These are phyloP conservation scores for Monosporozyma yasuniensis DNA, from an alignment of 805 yeast genomes.

Conservation along the genomic window DNA sequence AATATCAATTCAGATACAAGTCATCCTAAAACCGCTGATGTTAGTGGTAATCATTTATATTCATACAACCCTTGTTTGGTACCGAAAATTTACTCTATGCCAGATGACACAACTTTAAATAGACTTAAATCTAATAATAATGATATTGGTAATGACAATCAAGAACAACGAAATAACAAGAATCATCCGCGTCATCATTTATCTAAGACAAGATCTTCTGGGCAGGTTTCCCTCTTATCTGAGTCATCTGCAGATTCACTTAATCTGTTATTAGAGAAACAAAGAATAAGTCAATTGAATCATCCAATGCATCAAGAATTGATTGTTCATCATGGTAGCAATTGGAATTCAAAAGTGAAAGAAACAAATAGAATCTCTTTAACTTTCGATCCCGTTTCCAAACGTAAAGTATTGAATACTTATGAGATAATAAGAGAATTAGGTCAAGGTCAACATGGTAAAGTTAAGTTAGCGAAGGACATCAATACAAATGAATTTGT, in stretches of 20 bases:
- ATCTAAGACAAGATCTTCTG: conserved; percentile 6
- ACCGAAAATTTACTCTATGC: background rate
- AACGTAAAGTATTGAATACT: conserved; percentile 75
- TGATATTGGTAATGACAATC: background rate
- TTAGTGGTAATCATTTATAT: background rate
- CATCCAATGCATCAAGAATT: conserved; percentile 34
- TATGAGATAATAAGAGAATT: conserved; percentile 83
- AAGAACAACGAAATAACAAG: background rate
- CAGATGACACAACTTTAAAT: background rate
- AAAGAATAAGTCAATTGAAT: conserved; percentile 33
- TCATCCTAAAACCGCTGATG: background rate
- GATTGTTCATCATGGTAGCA: background rate
- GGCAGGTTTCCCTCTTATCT: conserved; percentile 6
- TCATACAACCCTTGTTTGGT: background rate
- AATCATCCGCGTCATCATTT: background rate
- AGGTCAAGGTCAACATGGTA: conserved; percentile 97
- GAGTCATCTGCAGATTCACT: conserved; percentile 26
- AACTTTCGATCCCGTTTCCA: conserved; percentile 82
- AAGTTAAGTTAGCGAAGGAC: conserved; percentile 84
- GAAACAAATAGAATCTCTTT: conserved; percentile 76
- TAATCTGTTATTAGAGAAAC: conserved; percentile 33
- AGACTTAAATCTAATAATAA: background rate
- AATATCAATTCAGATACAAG: background rate
- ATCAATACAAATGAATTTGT: conserved; percentile 53
- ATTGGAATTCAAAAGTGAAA: conserved; percentile 41